phyloP scores from a whole-genome alignment of 2,329 filamentous ascomycete species.

The Aspergillus texensis region DNA sequence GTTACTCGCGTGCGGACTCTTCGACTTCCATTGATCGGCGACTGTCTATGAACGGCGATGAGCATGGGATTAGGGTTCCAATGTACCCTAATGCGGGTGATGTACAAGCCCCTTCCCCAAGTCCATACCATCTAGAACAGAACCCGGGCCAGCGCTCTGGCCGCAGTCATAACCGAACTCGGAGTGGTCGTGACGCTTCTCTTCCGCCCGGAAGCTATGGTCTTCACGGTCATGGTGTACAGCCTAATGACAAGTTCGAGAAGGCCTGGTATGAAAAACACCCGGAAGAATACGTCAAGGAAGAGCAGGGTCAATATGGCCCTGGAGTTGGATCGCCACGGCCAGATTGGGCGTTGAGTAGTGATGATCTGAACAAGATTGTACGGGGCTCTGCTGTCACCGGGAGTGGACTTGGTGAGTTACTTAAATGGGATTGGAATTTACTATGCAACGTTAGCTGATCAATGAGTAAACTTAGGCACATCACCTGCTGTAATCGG shows the following conservation, averaged over 20 bases:
- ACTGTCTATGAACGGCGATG: conserved; percentile 66
- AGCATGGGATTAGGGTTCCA: conserved; percentile 89
- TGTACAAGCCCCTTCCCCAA: conserved; percentile 90
- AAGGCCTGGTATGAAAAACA: conserved; percentile 93
- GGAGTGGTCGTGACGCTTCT: conserved; percentile 70
- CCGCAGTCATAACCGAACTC: conserved; percentile 68
- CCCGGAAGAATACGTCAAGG: conserved; percentile 73
- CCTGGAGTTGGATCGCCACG: conserved; percentile 61
- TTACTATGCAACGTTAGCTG: conserved; percentile 7
- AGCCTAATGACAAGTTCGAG: conserved; percentile 78
- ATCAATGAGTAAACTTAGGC: conserved; percentile 52
- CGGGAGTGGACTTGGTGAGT: conserved; percentile 57
- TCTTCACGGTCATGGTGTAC: conserved; percentile 81
- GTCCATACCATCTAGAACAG: conserved; percentile 55
- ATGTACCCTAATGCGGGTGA: conserved; percentile 93
- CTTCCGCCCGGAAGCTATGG: conserved; percentile 89
- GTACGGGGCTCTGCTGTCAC: conserved; percentile 68
- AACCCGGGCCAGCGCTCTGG: conserved; percentile 47
- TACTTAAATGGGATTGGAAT: background rate
- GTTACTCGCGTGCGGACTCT: conserved; percentile 54
- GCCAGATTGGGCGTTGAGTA: conserved; percentile 82
- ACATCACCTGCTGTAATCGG: conserved; percentile 64
- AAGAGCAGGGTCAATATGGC: conserved; percentile 70
- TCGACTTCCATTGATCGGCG: conserved; percentile 56
- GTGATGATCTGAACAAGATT: conserved; percentile 86